Base-by-base conservation (phyloP, 106 monocot species). In the Platanthera zijinensis region DNA sequence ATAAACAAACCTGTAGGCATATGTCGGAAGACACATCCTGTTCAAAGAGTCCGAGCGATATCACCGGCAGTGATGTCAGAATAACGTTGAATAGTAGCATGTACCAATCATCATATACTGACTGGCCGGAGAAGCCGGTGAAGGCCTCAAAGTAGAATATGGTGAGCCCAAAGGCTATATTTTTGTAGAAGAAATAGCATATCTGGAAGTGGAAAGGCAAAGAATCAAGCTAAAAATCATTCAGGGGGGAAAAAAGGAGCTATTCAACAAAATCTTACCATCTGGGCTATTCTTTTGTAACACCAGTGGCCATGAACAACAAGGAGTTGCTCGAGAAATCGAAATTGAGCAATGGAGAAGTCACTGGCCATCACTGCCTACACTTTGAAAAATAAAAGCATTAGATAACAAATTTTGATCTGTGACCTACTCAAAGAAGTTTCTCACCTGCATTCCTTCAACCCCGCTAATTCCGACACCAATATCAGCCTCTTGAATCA, bases 341-440 rank as follows among this genome's bases (percentile, higher is more conserved):
- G 82, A 75, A 95, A 95, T 70, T 95, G 95, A 9, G 91, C 84
- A 52, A 96, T 96, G 48, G 95, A 88, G 76, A 96, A 83, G 73
- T 96, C 95, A 71, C 95, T 92, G 17, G 95, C 92, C 95, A 96
- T 96, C 51, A 96, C 95, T 54, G 95, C 95, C 90, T 94, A 84
- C 62, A 50, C 69, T 5, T 12, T 6, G 68, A 51, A 71, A 59
- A 59, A 53, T 53, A 53, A 68, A 15, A 14, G 14, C 48, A 48
- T 28, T 30, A 48, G 50, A 17, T 72, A 5, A n/a, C 72, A 18
- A 48, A 48, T 59, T n/a, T 7, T 15, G 1, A 59, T 13, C 15
- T 19, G n/a, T 7, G 59, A 0, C 2, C 15, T 7, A 18, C 18
- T 7, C 5, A 19, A 67, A 3, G 30, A 30, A 48, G 48, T 17